These are phyloP conservation scores for Aspergillus spinulosporus DNA, from an alignment of 2,329 filamentous ascomycete genomes.

Conservation along the genomic window DNA sequence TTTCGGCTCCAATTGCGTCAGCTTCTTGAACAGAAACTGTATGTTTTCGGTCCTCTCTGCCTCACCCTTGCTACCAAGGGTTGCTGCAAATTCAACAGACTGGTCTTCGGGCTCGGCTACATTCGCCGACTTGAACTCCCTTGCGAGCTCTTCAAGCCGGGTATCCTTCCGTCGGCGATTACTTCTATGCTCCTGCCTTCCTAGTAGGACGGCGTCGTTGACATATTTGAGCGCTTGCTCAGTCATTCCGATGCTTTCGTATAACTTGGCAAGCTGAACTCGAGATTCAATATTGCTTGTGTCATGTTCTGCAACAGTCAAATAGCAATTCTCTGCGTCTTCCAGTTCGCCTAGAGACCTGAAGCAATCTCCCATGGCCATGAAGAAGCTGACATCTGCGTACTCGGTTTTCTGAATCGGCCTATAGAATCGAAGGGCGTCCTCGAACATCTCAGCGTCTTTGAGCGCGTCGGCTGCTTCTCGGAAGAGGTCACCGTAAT, in stretches of 20 bases:
- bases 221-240: constrained; percentile 76
- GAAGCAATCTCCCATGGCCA: constrained; percentile 62
- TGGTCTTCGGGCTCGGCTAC: constrained; percentile 17
- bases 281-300: constrained; percentile 72
- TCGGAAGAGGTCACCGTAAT: constrained; percentile 77
- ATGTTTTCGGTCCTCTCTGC: constrained; percentile 44
- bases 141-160: constrained; percentile 43
- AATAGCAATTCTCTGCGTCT: constrained; percentile 75
- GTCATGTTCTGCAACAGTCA: constrained; percentile 71
- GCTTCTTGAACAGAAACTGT: constrained; percentile 46
- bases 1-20: constrained; percentile 50
- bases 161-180: constrained; percentile 37
- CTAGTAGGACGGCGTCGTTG: constrained; percentile 70
- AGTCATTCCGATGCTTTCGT: constrained; percentile 70
- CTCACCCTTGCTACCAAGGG: constrained; percentile 28
- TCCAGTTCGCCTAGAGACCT: constrained; percentile 62
- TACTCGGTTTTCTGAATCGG: constrained; percentile 51
- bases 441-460: constrained; percentile 50
- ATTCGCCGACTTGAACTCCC: constrained; percentile 37
- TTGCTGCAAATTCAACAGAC: constrained; percentile 9
- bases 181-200: constrained; percentile 43
- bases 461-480: constrained; percentile 65
- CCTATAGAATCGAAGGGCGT: constrained; percentile 61
- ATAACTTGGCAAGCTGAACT: constrained; percentile 78
- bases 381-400: constrained; percentile 52